phyloP scores from a whole-genome alignment of 331 rosid genomes.

The Spiraea crenata region DNA sequence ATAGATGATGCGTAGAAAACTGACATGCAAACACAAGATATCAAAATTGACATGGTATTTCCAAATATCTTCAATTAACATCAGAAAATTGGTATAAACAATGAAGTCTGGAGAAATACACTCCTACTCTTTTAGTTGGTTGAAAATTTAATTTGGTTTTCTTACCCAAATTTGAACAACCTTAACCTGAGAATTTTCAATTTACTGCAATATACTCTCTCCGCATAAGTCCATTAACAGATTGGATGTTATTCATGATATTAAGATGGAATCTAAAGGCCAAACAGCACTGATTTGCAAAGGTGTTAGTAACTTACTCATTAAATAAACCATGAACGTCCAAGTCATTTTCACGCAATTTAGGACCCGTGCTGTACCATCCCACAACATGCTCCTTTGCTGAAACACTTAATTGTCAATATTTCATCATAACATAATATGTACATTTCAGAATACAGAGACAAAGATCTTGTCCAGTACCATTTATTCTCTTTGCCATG shows the following conservation, averaged over 20 bases:
- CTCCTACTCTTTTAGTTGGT: neutral
- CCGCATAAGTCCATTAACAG: neutral
- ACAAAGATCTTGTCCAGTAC: constrained; percentile 25
- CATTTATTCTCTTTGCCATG: constrained; percentile 91
- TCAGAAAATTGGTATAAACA: neutral
- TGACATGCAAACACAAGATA: neutral
- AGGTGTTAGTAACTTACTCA: constrained; percentile 43
- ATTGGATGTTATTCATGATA: neutral
- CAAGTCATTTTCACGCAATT: constrained; percentile 81
- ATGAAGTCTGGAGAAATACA: neutral
- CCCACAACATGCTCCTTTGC: constrained; percentile 94
- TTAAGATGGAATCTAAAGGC: neutral
- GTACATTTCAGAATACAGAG: neutral
- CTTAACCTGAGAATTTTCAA: neutral
- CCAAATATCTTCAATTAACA: neutral
- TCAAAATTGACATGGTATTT: neutral
- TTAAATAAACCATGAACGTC: constrained; percentile 74
- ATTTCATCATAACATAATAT: neutral
- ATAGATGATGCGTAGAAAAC: neutral
- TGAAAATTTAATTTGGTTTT: neutral
- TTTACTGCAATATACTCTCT: neutral
- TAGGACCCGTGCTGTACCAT: constrained; percentile 94
- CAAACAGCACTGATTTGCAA: neutral
- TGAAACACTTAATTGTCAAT: constrained; percentile 15
- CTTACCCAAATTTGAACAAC: neutral